Conservation (phyloP, 495 filamentous ascomycete species). For the Lasiosphaeris hirsuta region DNA sequence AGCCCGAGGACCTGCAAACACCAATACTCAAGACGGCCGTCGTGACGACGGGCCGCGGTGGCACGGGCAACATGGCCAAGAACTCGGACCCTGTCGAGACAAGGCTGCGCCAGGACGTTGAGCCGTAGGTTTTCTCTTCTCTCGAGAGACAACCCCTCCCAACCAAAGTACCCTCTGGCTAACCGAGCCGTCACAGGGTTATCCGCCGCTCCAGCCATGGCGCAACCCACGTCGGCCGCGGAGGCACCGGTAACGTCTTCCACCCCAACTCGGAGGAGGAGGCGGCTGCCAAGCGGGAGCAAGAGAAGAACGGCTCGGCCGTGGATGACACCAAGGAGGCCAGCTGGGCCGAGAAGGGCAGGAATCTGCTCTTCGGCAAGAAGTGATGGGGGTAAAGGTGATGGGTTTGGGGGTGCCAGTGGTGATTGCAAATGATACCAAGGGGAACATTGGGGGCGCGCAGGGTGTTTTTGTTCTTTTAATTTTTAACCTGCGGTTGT, state of each 20-base stretch:
- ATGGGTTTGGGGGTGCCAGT: background rate
- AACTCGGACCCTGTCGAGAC: conserved; percentile 66
- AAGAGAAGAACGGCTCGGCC: conserved; percentile 33
- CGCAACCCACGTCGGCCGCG: conserved; percentile 48
- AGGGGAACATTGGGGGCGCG: background rate
- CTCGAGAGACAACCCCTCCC: conserved; percentile 10
- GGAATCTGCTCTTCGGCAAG: conserved; percentile 50
- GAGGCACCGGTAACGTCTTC: conserved; percentile 57
- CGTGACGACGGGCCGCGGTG: conserved; percentile 73
- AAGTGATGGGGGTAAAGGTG: conserved; percentile 27
- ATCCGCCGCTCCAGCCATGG: conserved; percentile 36
- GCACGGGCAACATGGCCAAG: conserved; percentile 68
- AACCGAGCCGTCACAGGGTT: conserved; percentile 26
- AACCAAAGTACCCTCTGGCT: conserved; percentile 8
- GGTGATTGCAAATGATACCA: too few species aligned
- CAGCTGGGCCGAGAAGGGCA: conserved; percentile 52
- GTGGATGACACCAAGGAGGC: conserved; percentile 32
- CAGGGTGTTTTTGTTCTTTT: background rate
- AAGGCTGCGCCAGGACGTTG: conserved; percentile 78
- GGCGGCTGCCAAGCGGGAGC: conserved; percentile 33
- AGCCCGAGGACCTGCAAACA: conserved; percentile 65
- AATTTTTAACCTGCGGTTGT: background rate
- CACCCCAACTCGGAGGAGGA: conserved; percentile 34
- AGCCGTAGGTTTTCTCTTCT: conserved; percentile 42
- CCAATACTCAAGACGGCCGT: conserved; percentile 77